Percentiles rank a stretch among this genome's conserved stretches.
These are phyloP conservation scores for Dryas octopetala DNA, from an alignment of 306 rosid genomes.

Conservation along the genomic window DNA sequence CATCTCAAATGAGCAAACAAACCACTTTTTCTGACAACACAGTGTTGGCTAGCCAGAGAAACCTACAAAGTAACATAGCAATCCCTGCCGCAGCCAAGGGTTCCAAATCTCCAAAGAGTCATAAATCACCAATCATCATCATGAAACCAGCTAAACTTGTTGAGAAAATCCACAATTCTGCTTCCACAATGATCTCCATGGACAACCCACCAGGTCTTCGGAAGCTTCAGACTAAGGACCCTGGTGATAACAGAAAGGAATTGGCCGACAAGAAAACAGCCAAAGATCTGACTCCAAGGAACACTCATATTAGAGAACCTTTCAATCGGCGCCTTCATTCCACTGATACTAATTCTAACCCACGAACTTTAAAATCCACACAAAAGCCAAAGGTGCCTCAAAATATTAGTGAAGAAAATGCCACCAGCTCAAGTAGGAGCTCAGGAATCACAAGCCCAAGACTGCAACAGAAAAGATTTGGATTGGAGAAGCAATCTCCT, in stretches of 20 bases:
- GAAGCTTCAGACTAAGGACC: constrained; percentile 26
- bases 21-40: constrained; percentile 39
- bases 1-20: constrained; percentile 32
- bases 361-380: constrained; percentile 39
- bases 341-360: constrained; percentile 38
- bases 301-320: constrained; percentile 29
- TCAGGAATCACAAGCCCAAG: constrained; percentile 56
- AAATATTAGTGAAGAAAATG: constrained; percentile 32
- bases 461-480: constrained; percentile 48
- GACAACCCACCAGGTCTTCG: constrained; percentile 34
- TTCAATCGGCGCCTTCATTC: constrained; percentile 28
- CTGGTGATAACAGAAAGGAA: constrained; percentile 44
- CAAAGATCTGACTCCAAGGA: constrained; percentile 36
- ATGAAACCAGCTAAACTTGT: constrained; percentile 56
- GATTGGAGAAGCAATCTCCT: constrained; percentile 59
- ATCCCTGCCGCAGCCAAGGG: constrained; percentile 28
- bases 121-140: constrained; percentile 50
- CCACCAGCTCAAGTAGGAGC: constrained; percentile 31
- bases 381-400: constrained; percentile 39
- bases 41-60: constrained; percentile 43
- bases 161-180: constrained; percentile 37
- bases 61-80: constrained; percentile 22
- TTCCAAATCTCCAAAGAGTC: constrained; percentile 32
- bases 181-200: constrained; percentile 27
- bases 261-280: constrained; percentile 34